Percentiles rank a stretch among this genome's conserved stretches.
Conservation (phyloP, 495 filamentous ascomycete species). For the Neurospora sp. region DNA sequence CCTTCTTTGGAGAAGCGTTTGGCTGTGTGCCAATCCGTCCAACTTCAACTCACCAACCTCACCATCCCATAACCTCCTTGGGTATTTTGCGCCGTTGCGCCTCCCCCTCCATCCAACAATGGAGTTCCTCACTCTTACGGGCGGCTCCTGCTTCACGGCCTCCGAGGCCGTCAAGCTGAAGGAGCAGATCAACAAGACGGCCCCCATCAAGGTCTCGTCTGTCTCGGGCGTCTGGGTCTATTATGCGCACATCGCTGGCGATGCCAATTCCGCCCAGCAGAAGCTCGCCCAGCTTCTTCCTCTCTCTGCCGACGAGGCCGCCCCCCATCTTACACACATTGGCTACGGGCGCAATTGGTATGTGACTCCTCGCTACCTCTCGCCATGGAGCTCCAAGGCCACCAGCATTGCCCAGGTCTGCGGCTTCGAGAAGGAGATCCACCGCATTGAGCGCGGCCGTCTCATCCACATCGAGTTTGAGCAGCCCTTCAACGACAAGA, state of each 20-base stretch:
- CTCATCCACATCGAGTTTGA: slow-evolving; percentile 55
- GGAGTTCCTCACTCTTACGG: slow-evolving; percentile 28
- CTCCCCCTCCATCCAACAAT: slow-evolving; percentile 9
- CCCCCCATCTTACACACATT: slow-evolving; percentile 17
- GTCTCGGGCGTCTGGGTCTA: slow-evolving; percentile 43
- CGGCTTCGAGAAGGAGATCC: slow-evolving; percentile 59
- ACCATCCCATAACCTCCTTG: not conserved
- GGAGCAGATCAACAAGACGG: slow-evolving; percentile 35
- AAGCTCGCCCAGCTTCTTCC: slow-evolving; percentile 35
- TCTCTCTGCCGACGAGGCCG: slow-evolving; percentile 8
- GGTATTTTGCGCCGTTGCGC: not conserved
- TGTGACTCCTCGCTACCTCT: slow-evolving; percentile 78
- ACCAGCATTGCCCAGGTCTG: slow-evolving; percentile 92
- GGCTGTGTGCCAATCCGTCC: slow-evolving; percentile 2
- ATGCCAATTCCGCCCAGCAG: slow-evolving; percentile 18
- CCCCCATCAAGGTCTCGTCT: slow-evolving; percentile 28
- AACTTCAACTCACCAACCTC: not conserved
- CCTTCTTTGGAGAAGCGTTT: not conserved
- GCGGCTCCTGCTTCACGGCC: slow-evolving; percentile 41
- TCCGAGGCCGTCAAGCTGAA: slow-evolving; percentile 41
- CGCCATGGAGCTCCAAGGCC: slow-evolving; percentile 94
- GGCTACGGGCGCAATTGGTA: slow-evolving; percentile 40
- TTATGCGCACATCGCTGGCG: slow-evolving; percentile 36
- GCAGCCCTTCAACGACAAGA: slow-evolving; percentile 33
- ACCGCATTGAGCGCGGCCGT: slow-evolving; percentile 82